Evolutionary conservation across 2,329 filamentous ascomycete genomes (phyloP).

Genomic region (Chaetomiaceae sp.): DNA sequence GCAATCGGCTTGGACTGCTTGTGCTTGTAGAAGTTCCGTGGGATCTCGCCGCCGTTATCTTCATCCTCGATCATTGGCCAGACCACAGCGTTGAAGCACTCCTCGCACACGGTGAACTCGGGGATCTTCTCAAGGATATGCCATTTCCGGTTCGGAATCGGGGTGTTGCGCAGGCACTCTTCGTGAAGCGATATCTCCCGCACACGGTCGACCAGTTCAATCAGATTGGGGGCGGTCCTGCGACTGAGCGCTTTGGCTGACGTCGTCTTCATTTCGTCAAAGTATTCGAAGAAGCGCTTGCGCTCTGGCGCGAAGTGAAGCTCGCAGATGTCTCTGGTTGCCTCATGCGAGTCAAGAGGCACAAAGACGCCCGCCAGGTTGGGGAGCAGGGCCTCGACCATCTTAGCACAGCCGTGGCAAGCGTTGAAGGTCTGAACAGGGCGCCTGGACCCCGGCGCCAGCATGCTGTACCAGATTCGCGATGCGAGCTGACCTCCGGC

Average conservation of each 20-base stretch:
- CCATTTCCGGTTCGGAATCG: slow-evolving; percentile 63
- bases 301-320: slow-evolving; percentile 55
- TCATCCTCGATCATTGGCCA: slow-evolving; percentile 57
- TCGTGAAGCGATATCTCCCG: slow-evolving; percentile 51
- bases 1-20: slow-evolving; percentile 51
- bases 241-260: slow-evolving; percentile 47
- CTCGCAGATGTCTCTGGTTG: slow-evolving; percentile 57
- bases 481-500: slow-evolving; percentile 49
- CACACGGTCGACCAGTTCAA: slow-evolving; percentile 59
- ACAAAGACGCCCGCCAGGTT: slow-evolving; percentile 64
- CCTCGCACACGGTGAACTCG: slow-evolving; percentile 77
- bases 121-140: slow-evolving; percentile 71
- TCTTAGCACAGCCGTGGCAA: slow-evolving; percentile 69
- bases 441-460: slow-evolving; percentile 59
- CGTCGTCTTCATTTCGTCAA: slow-evolving; percentile 54
- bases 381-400: slow-evolving; percentile 69
- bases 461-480: slow-evolving; percentile 71
- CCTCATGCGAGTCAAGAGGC: slow-evolving; percentile 43
- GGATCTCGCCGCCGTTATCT: slow-evolving; percentile 43
- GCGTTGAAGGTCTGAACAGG: slow-evolving; percentile 68
- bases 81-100: slow-evolving; percentile 80
- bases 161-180: slow-evolving; percentile 63
- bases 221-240: slow-evolving; percentile 49
- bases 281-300: slow-evolving; percentile 54
- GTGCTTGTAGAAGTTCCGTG: slow-evolving; percentile 59